Base-by-base conservation (phyloP, 2,329 filamentous ascomycete species). In the Paracorniculantispora psalliotae region DNA sequence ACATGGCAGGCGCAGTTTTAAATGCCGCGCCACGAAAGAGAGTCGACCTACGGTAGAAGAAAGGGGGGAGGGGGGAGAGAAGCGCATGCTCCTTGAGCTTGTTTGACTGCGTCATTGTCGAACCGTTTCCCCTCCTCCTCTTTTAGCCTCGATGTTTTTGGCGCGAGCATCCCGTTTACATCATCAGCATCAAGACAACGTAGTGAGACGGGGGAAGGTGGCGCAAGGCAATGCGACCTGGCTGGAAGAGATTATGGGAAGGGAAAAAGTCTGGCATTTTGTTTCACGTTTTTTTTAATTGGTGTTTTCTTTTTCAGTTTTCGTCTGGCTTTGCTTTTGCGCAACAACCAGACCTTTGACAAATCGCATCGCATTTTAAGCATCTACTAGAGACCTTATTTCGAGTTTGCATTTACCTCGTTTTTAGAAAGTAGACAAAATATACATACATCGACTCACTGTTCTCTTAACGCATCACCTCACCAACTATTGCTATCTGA, bases 21-120 rank as follows among this genome's bases (percentile, higher is more conserved):
- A 57, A 50, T 30, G 55, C 55, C 35, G 55, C 46, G 55, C 55
- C 55, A 57, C 50, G 55, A 30, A 43, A 41, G 30, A 47, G 33
- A 57, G 35, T 50, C 54, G 26, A 44, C 10, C 23, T 30, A 35
- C 13, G 35, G 33, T 48, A 10, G 23, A 48, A 26, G 44, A 43
- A 33, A 30, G 15, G 35, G 35, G 30, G 21, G 43, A 48, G 21
- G 19, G 41, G 37, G 13, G 33, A 43, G 12, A 50, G 23, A 28
- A 33, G 37, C 55, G 25, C 33, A 35, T 23, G 35, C 55, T 26
- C 7, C 8, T 25, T 19, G 33, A 33, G 46, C 35, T 23, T 56
- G 25, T 23, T 50, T 19, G 23, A 55, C 39, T 35, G 52, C 25
- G 17, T 23, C n/a, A 21, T 23, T 48, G 43, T 41, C n/a, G 30